Conservation (phyloP, 2,329 filamentous ascomycete genomes). For the Calonectria pseudoturangicola region DNA sequence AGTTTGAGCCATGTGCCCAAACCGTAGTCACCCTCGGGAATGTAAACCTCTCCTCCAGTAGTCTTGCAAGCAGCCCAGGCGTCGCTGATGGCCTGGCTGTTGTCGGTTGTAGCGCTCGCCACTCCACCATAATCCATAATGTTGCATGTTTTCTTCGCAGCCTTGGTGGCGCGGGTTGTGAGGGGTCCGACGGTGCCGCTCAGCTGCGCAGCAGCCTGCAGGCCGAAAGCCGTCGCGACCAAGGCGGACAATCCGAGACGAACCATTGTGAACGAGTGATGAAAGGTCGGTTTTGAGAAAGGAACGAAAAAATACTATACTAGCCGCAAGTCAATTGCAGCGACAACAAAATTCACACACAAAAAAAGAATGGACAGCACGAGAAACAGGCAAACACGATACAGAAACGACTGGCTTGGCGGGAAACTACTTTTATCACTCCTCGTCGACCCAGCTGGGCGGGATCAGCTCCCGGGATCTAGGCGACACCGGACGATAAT, state of each 20-base stretch:
- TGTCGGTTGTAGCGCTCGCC: slow-evolving; percentile 41
- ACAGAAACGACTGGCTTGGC: slow-evolving; percentile 16
- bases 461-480: slow-evolving; percentile 26
- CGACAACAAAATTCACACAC: slow-evolving; percentile 5
- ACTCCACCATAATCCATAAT: slow-evolving; percentile 46
- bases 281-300: slow-evolving; percentile 29
- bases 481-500: slow-evolving; percentile 20
- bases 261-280: slow-evolving; percentile 36
- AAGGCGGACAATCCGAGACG: slow-evolving; percentile 43
- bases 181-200: slow-evolving; percentile 46
- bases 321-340: slow-evolving; percentile 32
- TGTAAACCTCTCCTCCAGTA: slow-evolving; percentile 44
- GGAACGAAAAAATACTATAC: slow-evolving; percentile 20
- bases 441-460: not conserved
- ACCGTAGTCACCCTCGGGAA: slow-evolving; percentile 47
- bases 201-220: slow-evolving; percentile 48
- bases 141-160: slow-evolving; percentile 47
- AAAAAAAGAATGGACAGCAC: slow-evolving; percentile 27
- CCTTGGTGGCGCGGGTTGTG: slow-evolving; percentile 40
- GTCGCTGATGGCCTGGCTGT: slow-evolving; percentile 44
- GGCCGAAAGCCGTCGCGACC: slow-evolving; percentile 43
- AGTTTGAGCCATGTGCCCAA: slow-evolving; percentile 45
- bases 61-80: slow-evolving; percentile 46
- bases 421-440: slow-evolving; percentile 29
- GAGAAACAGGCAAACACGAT: slow-evolving; percentile 19